phyloP scores from a whole-genome alignment of 345 rosid species.

The rapeseed (Brassica napus) region Da-Ae NC_063438.1:3294001-3294500 shows the following conservation, averaged over 20 bases:
- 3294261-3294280: background rate
- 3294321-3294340: slow-evolving; percentile 67
- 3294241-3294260: slow-evolving; percentile 17
- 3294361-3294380: slow-evolving; percentile 75
- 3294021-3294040: slow-evolving; percentile 32
- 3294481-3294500: background rate
- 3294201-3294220: slow-evolving; percentile 75
- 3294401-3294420: slow-evolving; percentile 74
- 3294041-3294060: background rate
- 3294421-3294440: slow-evolving; percentile 81
- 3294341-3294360: slow-evolving; percentile 64
- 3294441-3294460: slow-evolving; percentile 55
- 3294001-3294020: slow-evolving; percentile 97
- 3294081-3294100: background rate
- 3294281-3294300: background rate
- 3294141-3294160: slow-evolving; percentile 92
- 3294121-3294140: slow-evolving; percentile 69
- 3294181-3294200: slow-evolving; percentile 62
- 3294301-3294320: background rate
- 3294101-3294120: slow-evolving; percentile 60
- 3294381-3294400: slow-evolving; percentile 71
- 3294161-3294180: slow-evolving; percentile 95
- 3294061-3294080: background rate
- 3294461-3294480: background rate
- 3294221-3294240: slow-evolving; percentile 82